Evolutionary conservation across 495 filamentous ascomycete genomes (phyloP).

Genomic region (Tuber indicum): DNA sequence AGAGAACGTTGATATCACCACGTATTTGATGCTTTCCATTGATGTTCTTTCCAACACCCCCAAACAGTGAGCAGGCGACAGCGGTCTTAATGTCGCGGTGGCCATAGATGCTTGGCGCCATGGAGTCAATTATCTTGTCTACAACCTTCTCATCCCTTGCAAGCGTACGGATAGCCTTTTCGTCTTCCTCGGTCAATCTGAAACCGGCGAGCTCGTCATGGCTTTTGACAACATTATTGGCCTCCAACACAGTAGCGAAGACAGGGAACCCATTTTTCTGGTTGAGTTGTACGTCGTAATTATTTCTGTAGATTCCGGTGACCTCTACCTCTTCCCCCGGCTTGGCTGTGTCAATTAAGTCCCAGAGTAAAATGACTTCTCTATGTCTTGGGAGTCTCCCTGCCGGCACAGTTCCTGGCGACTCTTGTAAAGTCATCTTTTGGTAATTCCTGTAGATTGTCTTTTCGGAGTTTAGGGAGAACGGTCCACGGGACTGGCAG

Average conservation of each 20-base stretch:
- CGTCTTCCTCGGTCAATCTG: constrained; percentile 90
- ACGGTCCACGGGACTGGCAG: constrained; percentile 92
- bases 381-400: constrained; percentile 91
- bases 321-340: constrained; percentile 97
- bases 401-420: constrained; percentile 92
- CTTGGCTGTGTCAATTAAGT: constrained; percentile 93
- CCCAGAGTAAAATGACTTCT: constrained; percentile 93
- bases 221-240: constrained; percentile 92
- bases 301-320: constrained; percentile 96
- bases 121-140: constrained; percentile 88
- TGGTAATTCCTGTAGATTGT: constrained; percentile 99
- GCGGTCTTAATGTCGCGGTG: constrained; percentile 98
- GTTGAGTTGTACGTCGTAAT: constrained; percentile 94
- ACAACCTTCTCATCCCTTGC: constrained; percentile 85
- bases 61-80: constrained; percentile 87
- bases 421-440: constrained; percentile 94
- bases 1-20: constrained; percentile 95
- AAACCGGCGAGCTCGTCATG: constrained; percentile 98
- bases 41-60: constrained; percentile 85
- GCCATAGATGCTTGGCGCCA: constrained; percentile 95
- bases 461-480: constrained; percentile 93
- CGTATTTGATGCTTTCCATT: constrained; percentile 82
- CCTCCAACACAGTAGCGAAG: constrained; percentile 95
- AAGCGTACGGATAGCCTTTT: constrained; percentile 80
- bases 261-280: constrained; percentile 99